Percentiles rank a stretch among this genome's conserved stretches.
Evolutionary conservation across 202 grass and related monocot species (phyloP).

Genomic region (Zoysia matrella): DNA sequence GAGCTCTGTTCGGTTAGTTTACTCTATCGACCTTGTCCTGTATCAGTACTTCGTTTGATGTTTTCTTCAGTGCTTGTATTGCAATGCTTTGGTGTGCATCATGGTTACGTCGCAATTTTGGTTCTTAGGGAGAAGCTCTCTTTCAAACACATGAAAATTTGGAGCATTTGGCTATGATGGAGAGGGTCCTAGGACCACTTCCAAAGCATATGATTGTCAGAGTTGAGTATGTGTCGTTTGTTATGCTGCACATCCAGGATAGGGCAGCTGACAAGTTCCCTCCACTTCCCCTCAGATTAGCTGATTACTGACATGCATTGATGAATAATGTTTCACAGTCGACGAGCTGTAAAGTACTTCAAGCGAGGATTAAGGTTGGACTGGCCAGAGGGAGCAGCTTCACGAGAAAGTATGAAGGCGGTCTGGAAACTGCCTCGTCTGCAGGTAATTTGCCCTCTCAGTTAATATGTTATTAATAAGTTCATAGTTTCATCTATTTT

Average conservation of each 20-base stretch:
- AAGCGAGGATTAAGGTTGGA: conserved; percentile 75
- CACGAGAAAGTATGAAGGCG: conserved; percentile 89
- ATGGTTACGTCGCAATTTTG: background rate
- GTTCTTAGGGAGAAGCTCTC: conserved; percentile 42
- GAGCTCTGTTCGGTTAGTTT: conserved; percentile 96
- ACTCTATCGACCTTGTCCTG: conserved; percentile 18
- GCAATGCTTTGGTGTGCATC: background rate
- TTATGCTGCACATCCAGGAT: conserved; percentile 16
- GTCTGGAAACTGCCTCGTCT: conserved; percentile 97
- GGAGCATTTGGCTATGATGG: conserved; percentile 99
- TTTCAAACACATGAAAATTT: conserved; percentile 99
- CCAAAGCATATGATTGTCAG: conserved; percentile 90
- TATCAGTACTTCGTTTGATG: conserved; percentile 25
- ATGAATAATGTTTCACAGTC: conserved; percentile 58
- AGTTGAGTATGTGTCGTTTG: conserved; percentile 75
- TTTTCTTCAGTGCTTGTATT: conserved; percentile 22
- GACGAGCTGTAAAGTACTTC: conserved; percentile 94
- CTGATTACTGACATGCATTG: conserved; percentile 32
- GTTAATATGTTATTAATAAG: background rate
- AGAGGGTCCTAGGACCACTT: conserved; percentile 85
- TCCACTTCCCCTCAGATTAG: conserved; percentile 18
- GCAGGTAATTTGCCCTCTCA: conserved; percentile 59
- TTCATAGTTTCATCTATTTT: background rate
- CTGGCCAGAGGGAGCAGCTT: conserved; percentile 93
- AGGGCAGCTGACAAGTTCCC: conserved; percentile 1